Conservation (phyloP, 2,329 filamentous ascomycete species). For the Cercospora zeae-maydis region DNA sequence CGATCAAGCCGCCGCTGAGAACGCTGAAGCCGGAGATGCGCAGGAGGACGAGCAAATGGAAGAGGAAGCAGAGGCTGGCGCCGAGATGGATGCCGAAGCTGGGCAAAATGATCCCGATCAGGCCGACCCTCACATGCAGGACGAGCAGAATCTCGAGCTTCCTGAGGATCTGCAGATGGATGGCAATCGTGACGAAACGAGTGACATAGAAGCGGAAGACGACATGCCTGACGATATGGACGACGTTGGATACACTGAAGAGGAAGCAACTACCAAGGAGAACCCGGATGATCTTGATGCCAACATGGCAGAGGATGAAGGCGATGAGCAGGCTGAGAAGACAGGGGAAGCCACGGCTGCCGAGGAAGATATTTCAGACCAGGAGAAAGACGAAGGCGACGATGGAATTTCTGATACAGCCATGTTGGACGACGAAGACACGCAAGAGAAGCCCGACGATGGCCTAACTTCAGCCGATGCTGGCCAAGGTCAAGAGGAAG, state of each 20-base stretch:
- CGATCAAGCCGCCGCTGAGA: slow-evolving; percentile 43
- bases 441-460: slow-evolving; percentile 46
- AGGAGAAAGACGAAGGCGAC: slow-evolving; percentile 38
- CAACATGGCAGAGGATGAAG: slow-evolving; percentile 25
- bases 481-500: slow-evolving; percentile 40
- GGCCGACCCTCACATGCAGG: slow-evolving; percentile 71
- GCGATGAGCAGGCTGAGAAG: slow-evolving; percentile 24
- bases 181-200: slow-evolving; percentile 55
- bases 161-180: slow-evolving; percentile 87
- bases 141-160: slow-evolving; percentile 76
- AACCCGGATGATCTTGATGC: slow-evolving; percentile 23
- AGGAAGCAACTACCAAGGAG: slow-evolving; percentile 17
- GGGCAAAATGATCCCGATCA: slow-evolving; percentile 64
- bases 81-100: slow-evolving; percentile 57
- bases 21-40: slow-evolving; percentile 42
- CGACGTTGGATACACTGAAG: slow-evolving; percentile 17
- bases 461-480: slow-evolving; percentile 46
- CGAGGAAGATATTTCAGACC: slow-evolving; percentile 39
- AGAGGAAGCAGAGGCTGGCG: slow-evolving; percentile 46
- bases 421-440: slow-evolving; percentile 35
- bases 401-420: slow-evolving; percentile 42
- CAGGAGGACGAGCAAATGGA: slow-evolving; percentile 57
- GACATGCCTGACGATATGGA: slow-evolving; percentile 27
- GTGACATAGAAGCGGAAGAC: slow-evolving; percentile 45
- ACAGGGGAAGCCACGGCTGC: slow-evolving; percentile 20